phyloP scores from a whole-genome alignment of 805 yeast species.

The Kazachstania viticola region DNA sequence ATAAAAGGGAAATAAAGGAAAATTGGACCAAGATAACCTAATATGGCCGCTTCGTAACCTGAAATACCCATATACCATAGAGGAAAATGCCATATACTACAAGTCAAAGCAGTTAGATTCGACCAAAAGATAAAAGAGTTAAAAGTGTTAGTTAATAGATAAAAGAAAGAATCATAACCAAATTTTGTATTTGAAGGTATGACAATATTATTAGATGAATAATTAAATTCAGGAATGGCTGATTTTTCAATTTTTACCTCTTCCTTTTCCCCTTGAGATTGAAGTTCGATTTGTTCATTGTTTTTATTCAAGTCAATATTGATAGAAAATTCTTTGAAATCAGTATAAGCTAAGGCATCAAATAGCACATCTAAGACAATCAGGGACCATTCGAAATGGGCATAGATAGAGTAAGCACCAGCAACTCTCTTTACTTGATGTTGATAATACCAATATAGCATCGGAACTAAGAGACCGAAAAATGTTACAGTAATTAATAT shows the following conservation, averaged over 20 bases:
- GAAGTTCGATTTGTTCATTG: constrained; percentile 1
- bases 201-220: not conserved
- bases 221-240: not conserved
- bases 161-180: constrained; percentile 19
- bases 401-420: constrained; percentile 94
- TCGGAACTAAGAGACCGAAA: constrained; percentile 65
- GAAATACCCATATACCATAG: constrained; percentile 96
- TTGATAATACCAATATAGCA: constrained; percentile 80
- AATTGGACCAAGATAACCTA: constrained; percentile 48
- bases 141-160: constrained; percentile 30
- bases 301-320: constrained; percentile 10
- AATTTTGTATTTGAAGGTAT: not conserved
- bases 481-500: constrained; percentile 47
- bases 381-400: constrained; percentile 89
- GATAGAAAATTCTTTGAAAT: constrained; percentile 55
- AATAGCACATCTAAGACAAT: constrained; percentile 74
- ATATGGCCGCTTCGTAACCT: constrained; percentile 74
- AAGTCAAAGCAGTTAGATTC: constrained; percentile 62
- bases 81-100: constrained; percentile 95
- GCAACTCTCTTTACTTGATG: constrained; percentile 79
- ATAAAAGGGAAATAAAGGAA: constrained; percentile 37
- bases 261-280: not conserved
- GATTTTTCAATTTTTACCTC: not conserved
- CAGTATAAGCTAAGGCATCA: constrained; percentile 68
- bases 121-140: constrained; percentile 84